phyloP scores from a whole-genome alignment of 345 rosid genomes.

The Stellera chamaejasme region DNA sequence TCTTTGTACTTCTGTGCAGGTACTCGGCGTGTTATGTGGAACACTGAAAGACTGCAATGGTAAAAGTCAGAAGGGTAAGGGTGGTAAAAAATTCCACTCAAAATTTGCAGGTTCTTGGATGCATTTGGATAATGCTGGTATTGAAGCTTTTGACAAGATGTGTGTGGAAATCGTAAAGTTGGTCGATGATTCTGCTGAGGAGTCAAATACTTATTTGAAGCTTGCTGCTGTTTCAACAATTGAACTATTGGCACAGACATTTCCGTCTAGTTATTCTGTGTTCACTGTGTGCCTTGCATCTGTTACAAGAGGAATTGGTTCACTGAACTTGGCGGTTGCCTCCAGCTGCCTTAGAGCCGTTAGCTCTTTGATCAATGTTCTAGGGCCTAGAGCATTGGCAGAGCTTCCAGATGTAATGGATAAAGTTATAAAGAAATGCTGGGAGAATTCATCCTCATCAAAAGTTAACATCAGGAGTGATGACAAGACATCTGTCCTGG shows the following conservation, averaged over 20 bases:
- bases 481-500: conserved; percentile 30
- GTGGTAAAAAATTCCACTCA: conserved; percentile 24
- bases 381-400: conserved; percentile 72
- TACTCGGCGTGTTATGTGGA: conserved; percentile 67
- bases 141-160: conserved; percentile 50
- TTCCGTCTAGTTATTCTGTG: conserved; percentile 55
- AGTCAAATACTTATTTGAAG: conserved; percentile 43
- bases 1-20: conserved; percentile 32
- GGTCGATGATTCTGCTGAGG: conserved; percentile 43
- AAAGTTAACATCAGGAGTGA: conserved; percentile 15
- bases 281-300: conserved; percentile 65
- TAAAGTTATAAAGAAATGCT: conserved; percentile 38
- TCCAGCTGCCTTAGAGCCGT: conserved; percentile 73
- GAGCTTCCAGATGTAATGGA: conserved; percentile 77
- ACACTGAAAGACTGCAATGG: conserved; percentile 44
- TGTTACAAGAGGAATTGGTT: conserved; percentile 50
- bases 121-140: conserved; percentile 43
- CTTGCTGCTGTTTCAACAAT: conserved; percentile 69
- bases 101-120: conserved; percentile 36
- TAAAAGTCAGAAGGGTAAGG: conserved; percentile 33
- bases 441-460: conserved; percentile 20
- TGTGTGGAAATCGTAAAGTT: conserved; percentile 55
- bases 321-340: conserved; percentile 45
- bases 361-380: conserved; percentile 69
- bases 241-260: conserved; percentile 63